Conservation (phyloP, 2,329 filamentous ascomycete genomes). For the Thielaviopsis populi region DNA sequence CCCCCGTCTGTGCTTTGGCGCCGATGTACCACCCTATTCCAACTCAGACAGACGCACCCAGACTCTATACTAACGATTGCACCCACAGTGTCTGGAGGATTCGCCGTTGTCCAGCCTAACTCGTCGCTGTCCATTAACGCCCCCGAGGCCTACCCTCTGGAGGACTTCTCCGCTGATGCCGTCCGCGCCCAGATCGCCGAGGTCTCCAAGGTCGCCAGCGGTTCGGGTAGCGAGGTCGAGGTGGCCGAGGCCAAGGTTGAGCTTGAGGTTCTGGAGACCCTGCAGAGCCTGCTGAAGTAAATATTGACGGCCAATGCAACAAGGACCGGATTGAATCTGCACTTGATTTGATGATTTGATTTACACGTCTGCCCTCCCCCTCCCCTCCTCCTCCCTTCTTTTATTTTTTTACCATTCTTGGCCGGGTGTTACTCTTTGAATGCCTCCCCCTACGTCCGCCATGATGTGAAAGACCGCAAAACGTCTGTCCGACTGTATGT, state of each 20-base stretch:
- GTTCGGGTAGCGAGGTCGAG: conserved; percentile 87
- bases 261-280: conserved; percentile 46
- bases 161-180: conserved; percentile 89
- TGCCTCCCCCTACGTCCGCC: background rate
- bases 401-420: too few relatives aligned
- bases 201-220: conserved; percentile 85
- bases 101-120: conserved; percentile 91
- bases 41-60: background rate
- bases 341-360: background rate
- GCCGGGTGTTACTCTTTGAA: background rate
- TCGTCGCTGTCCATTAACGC: conserved; percentile 96
- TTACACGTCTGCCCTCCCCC: background rate
- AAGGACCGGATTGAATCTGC: background rate
- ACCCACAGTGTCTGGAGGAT: conserved; percentile 73
- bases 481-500: background rate
- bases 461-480: background rate
- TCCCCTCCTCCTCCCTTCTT: too few relatives aligned
- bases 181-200: conserved; percentile 83
- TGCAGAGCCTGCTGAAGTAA: conserved; percentile 18
- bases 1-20: background rate
- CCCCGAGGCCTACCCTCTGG: conserved; percentile 83
- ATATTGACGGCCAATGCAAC: background rate
- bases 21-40: background rate
- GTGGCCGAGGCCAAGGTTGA: conserved; percentile 99
- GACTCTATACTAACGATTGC: background rate